Evolutionary conservation across 1,139 yeast species (phyloP), one percentile per base, ranked within the genome.

Genomic region (Pneumocystis carinii): DNA sequence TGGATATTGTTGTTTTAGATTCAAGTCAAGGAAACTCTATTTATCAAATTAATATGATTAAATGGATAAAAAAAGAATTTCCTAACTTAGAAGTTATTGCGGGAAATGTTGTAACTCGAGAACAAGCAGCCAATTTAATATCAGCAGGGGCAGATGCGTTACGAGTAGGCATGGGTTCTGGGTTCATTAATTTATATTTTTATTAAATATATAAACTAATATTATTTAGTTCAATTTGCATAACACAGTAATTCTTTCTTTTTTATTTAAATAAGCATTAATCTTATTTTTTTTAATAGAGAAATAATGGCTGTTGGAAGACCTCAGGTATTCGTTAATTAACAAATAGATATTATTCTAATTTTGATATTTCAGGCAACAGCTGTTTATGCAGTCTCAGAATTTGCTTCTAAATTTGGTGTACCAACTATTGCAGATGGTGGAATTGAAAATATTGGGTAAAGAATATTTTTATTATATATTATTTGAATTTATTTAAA

Each of bases 291-390:
- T 27, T 94, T 92, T 74, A 92, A 98, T 65, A 98, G 94, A 80
- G 99, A 92, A 79, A 98, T 92, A 66, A 92, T 92, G 99, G 98
- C 99, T 62, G 95, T 96, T 79, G 99, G 99, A 78, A 90, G 98
- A 82, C 98, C 99, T 66, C 98, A 48, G 24, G 55, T 48, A 48
- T 48, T 24, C 24, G 14, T 48, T 48, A 48, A 6, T 24, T 48
- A 24, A 48, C 12, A 48, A 48, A 24, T 48, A 48, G 12, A 48
- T 48, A 48, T 24, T 48, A 12, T 24, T 12, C n/a, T 48, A 24
- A 48, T 24, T 24, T 24, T 19, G 3, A 10, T 48, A 48, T 48
- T 48, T 12, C n/a, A 94, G 81, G 99, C 97, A 78, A 88, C 96
- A 67, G 96, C 96, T 66, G 96, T 89, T 64, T 88, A 82, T 79